phyloP scores from a whole-genome alignment of 108 stramenopile species.

The Tribonema minus region DNA sequence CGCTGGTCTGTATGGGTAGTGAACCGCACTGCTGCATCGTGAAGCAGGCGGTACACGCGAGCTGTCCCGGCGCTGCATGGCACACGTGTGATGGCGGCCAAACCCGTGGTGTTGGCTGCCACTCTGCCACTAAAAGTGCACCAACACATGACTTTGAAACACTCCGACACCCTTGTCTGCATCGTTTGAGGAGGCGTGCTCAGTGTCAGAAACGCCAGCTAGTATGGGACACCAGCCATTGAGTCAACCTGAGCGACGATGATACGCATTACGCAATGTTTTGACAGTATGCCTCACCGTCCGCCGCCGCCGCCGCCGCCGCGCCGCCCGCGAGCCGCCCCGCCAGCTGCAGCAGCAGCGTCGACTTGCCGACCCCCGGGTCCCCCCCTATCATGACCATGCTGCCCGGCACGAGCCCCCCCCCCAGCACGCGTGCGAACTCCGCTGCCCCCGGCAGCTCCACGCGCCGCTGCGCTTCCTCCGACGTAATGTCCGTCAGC shows the following conservation, averaged over 20 bases:
- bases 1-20: no score
- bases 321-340: slow-evolving; percentile 20
- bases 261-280: neutral
- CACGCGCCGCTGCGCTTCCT: slow-evolving; percentile 50
- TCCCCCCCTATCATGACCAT: slow-evolving; percentile 79
- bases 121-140: no score
- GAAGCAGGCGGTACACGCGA: no score
- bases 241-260: neutral
- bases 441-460: slow-evolving; percentile 69
- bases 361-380: slow-evolving; percentile 74
- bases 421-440: slow-evolving; percentile 81
- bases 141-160: neutral
- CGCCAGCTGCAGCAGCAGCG: slow-evolving; percentile 57
- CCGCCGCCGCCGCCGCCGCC: slow-evolving; percentile 52
- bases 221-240: neutral
- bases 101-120: no score
- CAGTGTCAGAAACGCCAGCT: no score
- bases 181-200: neutral
- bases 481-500: neutral
- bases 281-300: slow-evolving; percentile 18
- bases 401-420: slow-evolving; percentile 81
- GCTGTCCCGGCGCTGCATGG: no score
- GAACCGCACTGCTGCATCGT: no score
- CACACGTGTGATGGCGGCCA: no score
- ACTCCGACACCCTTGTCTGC: neutral